These are phyloP conservation scores for Emergomyces africanus DNA, from an alignment of 2,329 filamentous ascomycete species.

Conservation along the genomic window DNA sequence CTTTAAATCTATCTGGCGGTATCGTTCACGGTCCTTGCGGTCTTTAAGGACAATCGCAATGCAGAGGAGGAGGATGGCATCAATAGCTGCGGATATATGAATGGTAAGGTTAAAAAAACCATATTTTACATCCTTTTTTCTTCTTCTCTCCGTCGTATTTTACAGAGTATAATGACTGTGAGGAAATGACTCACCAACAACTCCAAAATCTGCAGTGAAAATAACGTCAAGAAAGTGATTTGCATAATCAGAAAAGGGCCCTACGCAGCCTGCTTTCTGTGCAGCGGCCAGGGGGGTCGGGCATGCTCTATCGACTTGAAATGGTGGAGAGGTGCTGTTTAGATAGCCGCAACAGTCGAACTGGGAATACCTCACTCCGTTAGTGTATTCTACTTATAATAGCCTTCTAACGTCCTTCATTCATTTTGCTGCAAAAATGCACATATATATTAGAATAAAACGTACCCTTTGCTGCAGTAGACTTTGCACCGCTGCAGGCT, in stretches of 20 bases:
- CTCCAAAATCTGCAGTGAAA: slow-evolving; percentile 68
- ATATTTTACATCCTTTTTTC: background rate
- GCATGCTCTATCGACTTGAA: slow-evolving; percentile 56
- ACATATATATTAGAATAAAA: slow-evolving; percentile 5
- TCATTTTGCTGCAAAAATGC: background rate
- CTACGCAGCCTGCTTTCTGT: slow-evolving; percentile 55
- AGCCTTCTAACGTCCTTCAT: background rate
- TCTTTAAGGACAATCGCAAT: slow-evolving; percentile 68
- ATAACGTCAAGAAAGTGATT: slow-evolving; percentile 62
- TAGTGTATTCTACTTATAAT: background rate
- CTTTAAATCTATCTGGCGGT: slow-evolving; percentile 73
- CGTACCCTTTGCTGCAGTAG: slow-evolving; percentile 58
- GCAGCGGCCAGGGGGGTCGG: slow-evolving; percentile 58
- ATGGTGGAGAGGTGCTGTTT: slow-evolving; percentile 59
- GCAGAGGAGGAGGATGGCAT: slow-evolving; percentile 55
- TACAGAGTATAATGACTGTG: background rate
- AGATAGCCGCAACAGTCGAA: slow-evolving; percentile 72
- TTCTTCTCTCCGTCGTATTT: background rate
- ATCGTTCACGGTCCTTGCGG: slow-evolving; percentile 65
- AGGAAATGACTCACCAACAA: slow-evolving; percentile 45
- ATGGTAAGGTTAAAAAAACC: background rate
- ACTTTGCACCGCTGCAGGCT: slow-evolving; percentile 47
- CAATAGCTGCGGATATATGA: slow-evolving; percentile 36
- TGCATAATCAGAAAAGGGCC: slow-evolving; percentile 53
- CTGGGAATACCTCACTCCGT: slow-evolving; percentile 26